Evolutionary conservation across 805 yeast species (phyloP).

Genomic region (Barnettozyma vustinii): DNA sequence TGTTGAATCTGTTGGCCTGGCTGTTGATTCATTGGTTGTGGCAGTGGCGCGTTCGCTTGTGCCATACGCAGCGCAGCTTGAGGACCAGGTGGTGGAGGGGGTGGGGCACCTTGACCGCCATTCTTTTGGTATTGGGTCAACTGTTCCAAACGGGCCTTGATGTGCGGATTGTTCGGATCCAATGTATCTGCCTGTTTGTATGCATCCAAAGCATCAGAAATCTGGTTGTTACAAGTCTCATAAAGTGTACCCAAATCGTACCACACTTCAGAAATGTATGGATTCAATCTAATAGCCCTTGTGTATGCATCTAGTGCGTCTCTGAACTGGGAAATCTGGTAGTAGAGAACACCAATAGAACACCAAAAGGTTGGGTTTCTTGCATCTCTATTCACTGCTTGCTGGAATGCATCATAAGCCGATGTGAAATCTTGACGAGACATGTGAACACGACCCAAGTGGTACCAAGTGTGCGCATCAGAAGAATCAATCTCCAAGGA

Average conservation of each 20-base stretch:
- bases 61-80: constrained; percentile 49
- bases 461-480: constrained; percentile 97
- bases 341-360: constrained; percentile 90
- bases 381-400: constrained; percentile 94
- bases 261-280: constrained; percentile 97
- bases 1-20: constrained; percentile 27
- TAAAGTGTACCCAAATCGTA: constrained; percentile 95
- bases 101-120: constrained; percentile 48
- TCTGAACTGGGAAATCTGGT: constrained; percentile 91
- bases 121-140: constrained; percentile 67
- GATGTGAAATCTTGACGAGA: constrained; percentile 90
- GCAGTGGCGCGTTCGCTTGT: constrained; percentile 52
- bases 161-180: constrained; percentile 92
- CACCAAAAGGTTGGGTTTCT: constrained; percentile 99
- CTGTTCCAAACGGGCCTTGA: constrained; percentile 87
- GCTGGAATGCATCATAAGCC: constrained; percentile 97
- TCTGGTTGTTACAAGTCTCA: constrained; percentile 95
- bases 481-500: constrained; percentile 83
- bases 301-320: constrained; percentile 98
- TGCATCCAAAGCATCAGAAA: constrained; percentile 93
- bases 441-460: constrained; percentile 95
- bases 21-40: constrained; percentile 28
- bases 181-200: constrained; percentile 93
- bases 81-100: constrained; percentile 65
- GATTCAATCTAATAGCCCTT: constrained; percentile 90